Evolutionary conservation across 768 basidiomycete genomes (phyloP), one percentile per base, ranked within the genome.

Genomic region (Termitomyces sp.): DNA sequence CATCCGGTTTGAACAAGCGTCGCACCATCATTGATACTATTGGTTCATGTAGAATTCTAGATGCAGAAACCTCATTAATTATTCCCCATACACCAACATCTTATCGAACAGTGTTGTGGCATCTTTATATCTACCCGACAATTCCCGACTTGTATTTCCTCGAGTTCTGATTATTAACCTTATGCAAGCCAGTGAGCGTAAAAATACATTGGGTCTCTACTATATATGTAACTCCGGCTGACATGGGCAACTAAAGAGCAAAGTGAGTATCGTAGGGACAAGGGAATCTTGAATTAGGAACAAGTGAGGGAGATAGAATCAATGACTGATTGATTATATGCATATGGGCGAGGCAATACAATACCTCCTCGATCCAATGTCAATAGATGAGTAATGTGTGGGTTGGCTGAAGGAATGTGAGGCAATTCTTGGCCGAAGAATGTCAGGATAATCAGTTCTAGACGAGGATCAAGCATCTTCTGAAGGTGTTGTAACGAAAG

Each of bases 1-100:
- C 46, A 81, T 96, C 54, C 90, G 87, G 52, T 97, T 92, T 68
- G 89, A 96, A 71, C 92, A 94, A 72, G 86, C 81, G 22, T 88
- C 82, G 42, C 87, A 92, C 68, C 86, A 91, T 62, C 86, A 90
- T 71, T 76, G 70, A 79, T 71, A 71, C 45, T 33, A 7, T 52
- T 55, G 18, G 24, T n/a, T 20, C 16, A 53, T 26, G 18, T 48
- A 24, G 22, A 51, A 44, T 51, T 5, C 29, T 22, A 51, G 39
- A 26, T 33, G 28, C 12, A 29, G 41, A 42, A 50, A 48, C 42
- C 28, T 47, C 5, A 26, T 20, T n/a, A n/a, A n/a, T n/a, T n/a
- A n/a, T n/a, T 22, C 2, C 12, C 4, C n/a, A 48, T 48, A 12
- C 20, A 22, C 34, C 26, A 24, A 22, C 29, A 24, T 6, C 1